Conservation (phyloP, 768 basidiomycete species). For the Boletus rubropictus region DNA sequence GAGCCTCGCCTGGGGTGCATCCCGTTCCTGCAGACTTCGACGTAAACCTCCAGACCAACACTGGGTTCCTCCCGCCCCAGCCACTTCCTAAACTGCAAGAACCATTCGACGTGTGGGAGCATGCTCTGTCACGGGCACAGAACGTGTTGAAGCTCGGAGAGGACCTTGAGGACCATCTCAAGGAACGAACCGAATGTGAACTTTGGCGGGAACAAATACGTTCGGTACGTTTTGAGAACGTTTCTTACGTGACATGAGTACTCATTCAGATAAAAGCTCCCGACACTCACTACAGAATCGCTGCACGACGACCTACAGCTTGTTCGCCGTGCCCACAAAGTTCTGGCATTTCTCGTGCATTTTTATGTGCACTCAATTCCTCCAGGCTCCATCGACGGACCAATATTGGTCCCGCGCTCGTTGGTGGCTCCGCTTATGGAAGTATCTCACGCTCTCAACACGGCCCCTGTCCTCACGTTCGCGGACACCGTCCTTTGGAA, state of each 20-base stretch:
- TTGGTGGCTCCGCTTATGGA: slow-evolving; percentile 72
- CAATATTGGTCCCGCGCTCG: slow-evolving; percentile 63
- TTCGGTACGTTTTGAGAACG: slow-evolving; percentile 43
- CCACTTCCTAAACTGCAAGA: slow-evolving; percentile 53
- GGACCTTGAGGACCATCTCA: slow-evolving; percentile 44
- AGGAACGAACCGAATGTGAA: slow-evolving; percentile 51
- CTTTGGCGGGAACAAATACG: slow-evolving; percentile 62
- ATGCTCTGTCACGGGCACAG: slow-evolving; percentile 50
- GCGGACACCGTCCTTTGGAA: slow-evolving; percentile 98
- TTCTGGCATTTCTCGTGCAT: slow-evolving; percentile 84
- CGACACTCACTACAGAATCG: slow-evolving; percentile 51
- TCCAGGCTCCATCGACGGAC: slow-evolving; percentile 29
- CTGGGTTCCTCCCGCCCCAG: slow-evolving; percentile 79
- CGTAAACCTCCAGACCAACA: slow-evolving; percentile 40
- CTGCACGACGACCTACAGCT: slow-evolving; percentile 52
- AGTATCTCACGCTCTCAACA: slow-evolving; percentile 69
- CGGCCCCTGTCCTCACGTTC: slow-evolving; percentile 94
- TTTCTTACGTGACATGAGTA: slow-evolving; percentile 2
- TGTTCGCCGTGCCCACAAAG: slow-evolving; percentile 81
- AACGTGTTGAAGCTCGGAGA: slow-evolving; percentile 52
- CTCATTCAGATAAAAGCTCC: slow-evolving; percentile 49
- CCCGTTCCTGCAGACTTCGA: slow-evolving; percentile 47
- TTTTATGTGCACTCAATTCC: slow-evolving; percentile 85
- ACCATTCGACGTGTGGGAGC: slow-evolving; percentile 66
- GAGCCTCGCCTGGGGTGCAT: slow-evolving; percentile 27